Conservation (phyloP, 345 rosid species). For the Eucalyptus lansdowneana region DNA sequence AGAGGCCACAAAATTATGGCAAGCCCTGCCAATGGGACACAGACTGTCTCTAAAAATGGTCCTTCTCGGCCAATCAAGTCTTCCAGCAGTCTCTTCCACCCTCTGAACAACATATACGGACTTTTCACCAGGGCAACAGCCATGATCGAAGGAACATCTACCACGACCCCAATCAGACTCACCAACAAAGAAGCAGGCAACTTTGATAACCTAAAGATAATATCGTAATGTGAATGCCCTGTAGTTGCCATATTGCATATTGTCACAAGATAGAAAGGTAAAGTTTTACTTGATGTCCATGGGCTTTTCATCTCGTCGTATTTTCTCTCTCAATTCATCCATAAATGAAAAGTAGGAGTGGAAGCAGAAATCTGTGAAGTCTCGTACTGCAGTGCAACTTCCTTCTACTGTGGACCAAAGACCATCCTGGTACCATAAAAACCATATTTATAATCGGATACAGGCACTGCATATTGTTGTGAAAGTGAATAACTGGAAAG, state of each 20-base stretch:
- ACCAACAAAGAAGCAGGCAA: constrained; percentile 58
- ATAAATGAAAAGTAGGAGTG: constrained; percentile 82
- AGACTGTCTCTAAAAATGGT: constrained; percentile 73
- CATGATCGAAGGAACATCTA: constrained; percentile 46
- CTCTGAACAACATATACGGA: constrained; percentile 69
- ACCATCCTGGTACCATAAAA: constrained; percentile 40
- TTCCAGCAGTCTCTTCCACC: constrained; percentile 82
- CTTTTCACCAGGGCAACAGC: constrained; percentile 68
- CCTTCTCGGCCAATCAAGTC: constrained; percentile 88
- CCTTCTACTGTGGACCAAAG: constrained; percentile 43
- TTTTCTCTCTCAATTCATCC: constrained; percentile 66
- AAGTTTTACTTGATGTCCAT: constrained; percentile 38
- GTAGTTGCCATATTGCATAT: not conserved
- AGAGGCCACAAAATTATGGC: constrained; percentile 80
- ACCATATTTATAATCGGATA: not conserved
- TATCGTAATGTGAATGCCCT: not conserved
- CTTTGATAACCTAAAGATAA: constrained; percentile 31
- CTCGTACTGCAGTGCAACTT: constrained; percentile 57
- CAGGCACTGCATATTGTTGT: not conserved
- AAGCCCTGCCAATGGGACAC: constrained; percentile 89
- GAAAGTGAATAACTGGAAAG: not conserved
- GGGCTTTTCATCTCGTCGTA: constrained; percentile 35
- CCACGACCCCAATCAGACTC: constrained; percentile 44
- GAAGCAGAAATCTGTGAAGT: constrained; percentile 81
- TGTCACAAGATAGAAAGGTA: not conserved